phyloP scores from a whole-genome alignment of 1,139 yeast species.

The Diutina ranongensis region DNA sequence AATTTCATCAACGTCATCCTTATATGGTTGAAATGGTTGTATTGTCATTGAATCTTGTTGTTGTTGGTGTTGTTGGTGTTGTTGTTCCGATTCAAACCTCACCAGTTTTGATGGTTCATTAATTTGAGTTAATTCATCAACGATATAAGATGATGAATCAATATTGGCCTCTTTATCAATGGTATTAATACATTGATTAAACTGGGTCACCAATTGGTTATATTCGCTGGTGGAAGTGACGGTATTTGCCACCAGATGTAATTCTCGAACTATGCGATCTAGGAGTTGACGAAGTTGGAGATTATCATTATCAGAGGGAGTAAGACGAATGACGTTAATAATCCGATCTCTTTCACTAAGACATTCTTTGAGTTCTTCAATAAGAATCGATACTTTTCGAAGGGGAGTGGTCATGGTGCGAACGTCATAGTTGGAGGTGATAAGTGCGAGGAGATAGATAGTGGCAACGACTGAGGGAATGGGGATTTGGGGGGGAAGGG shows the following conservation, averaged over 20 bases:
- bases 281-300: conserved; percentile 3
- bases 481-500: too few species aligned
- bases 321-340: conserved; percentile 2
- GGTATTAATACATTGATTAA: conserved; percentile 8
- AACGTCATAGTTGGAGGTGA: too few species aligned
- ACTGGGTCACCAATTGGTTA: conserved; percentile 11
- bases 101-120: conserved; percentile 25
- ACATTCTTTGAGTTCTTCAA: conserved; percentile 25
- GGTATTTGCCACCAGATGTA: not conserved
- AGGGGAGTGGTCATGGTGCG: conserved; percentile 1
- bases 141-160: not conserved
- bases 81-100: too few species aligned
- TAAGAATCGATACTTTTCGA: conserved; percentile 6
- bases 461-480: too few species aligned
- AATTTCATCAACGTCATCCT: conserved; percentile 21
- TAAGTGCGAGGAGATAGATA: too few species aligned
- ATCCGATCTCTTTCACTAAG: conserved; percentile 11
- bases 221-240: not conserved
- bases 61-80: too few species aligned
- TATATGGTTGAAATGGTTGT: conserved; percentile 27
- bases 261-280: not conserved
- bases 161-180: not conserved
- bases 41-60: not conserved
- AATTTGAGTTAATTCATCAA: not conserved
- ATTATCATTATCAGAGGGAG: conserved; percentile 2